Evolutionary conservation across 306 rosid genomes (phyloP), one percentile per base, ranked within the genome.

Genomic region (Glycine tomentella): DNA sequence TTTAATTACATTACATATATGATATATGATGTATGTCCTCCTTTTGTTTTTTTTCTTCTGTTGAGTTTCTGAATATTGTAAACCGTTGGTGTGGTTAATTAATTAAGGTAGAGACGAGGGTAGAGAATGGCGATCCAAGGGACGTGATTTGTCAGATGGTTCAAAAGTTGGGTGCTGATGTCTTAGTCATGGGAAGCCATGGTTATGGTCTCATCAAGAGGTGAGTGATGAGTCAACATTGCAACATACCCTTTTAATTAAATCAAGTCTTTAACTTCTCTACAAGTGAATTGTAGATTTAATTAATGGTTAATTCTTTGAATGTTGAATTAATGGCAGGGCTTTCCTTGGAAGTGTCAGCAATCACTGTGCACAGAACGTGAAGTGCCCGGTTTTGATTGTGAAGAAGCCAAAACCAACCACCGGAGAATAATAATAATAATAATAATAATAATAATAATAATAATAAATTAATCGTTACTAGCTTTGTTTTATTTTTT

Each of bases 341-440:
- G 95, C 96, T 68, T 88, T 95, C 8, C 93, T 93, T 25, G 99
- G 99, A 72, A 95, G 99, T 20, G 99, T 95, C 57, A 95, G 99
- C 89, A 95, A 87, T 79, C 80, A 93, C 67, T 90, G 97, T 53
- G 97, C 90, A 46, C 95, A 91, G 86, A 91, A 84, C 62, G 97
- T 78, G 16, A 93, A 91, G 76, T 95, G 99, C 72, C 97, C 97
- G 0, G 88, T 93, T 6, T 77, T 95, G 87, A 91, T 95, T 7
- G 97, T 93, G 20, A 95, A 93, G 90, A 93, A 84, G 90, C 99
- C 99, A 5, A 91, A 90, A 83, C 3, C 89, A 48, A 61, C 78
- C 1, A 14, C 69, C 20, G 80, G 38, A 66, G 77, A 49, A 7
- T 15, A 4, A 33, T 78, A 5, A 78, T 50, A n/a, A n/a, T n/a